Evolutionary conservation across 1,284 basidiomycete genomes (phyloP), one percentile per base, ranked within the genome.

Genomic region (Golubevia pallescens): DNA sequence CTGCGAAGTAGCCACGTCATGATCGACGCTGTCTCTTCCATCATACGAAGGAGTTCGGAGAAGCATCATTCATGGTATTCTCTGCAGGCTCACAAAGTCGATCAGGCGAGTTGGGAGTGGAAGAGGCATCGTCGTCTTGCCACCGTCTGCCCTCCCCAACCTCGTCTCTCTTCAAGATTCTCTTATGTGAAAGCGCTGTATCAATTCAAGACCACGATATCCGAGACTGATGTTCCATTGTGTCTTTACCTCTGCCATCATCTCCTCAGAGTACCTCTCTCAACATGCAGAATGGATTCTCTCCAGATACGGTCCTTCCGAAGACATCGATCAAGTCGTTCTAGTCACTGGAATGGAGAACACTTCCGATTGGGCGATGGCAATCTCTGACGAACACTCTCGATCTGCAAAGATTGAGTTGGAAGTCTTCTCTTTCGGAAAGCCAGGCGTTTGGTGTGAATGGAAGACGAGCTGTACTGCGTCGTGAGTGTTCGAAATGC

Each of bases 321-420:
- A 79, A 56, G 71, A 77, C 24, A 67, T 79, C 21, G 75, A 79
- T 60, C 71, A 75, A 10, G 57, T 75, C 16, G 69, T 63, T 2
- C 62, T 79, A 59, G 65, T 77, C 65, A 75, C 73, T 24, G 74
- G 70, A 13, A 66, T 75, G 61, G 73, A 77, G 58, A 68, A 72
- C 6, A 73, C 75, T 3, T 73, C 73, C 16, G 77, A 79, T 57
- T 79, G 77, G 77, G 77, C 69, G 1, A 68, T 71, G 7, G 75
- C 75, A 32, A 75, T 79, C 7, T 71, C 67, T n/a, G 56, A 65
- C 7, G 73, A 75, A 24, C 59, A 73, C n/a, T 62, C 63, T 23
- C 65, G 67, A 5, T 75, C 75, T 5, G 74, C 67, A n/a, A 62
- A 48, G 28, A 66, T 73, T 51, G 71, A 77, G 54, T 79, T 79